Conservation (phyloP, 768 basidiomycete species). For the Boletus huronensis region DNA sequence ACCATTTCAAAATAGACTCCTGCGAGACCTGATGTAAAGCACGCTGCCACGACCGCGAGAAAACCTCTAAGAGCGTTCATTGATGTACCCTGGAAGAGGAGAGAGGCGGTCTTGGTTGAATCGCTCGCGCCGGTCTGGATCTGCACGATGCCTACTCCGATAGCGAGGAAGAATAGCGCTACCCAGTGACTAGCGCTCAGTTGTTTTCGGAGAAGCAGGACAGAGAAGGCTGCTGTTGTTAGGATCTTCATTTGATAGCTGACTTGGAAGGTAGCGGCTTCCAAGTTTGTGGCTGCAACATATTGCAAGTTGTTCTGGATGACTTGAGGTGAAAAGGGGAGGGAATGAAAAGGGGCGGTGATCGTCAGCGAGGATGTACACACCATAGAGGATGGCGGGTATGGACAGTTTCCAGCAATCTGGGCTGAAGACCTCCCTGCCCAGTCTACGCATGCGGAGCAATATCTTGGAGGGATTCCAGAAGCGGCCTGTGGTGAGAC, state of each 20-base stretch:
- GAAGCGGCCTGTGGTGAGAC: slow-evolving; percentile 32
- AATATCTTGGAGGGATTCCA: slow-evolving; percentile 36
- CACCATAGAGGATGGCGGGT: slow-evolving; percentile 90
- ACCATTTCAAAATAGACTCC: slow-evolving; percentile 99
- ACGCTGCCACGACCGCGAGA: slow-evolving; percentile 83
- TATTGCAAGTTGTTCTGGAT: slow-evolving; percentile 96
- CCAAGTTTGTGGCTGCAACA: slow-evolving; percentile 88
- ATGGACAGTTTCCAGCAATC: slow-evolving; percentile 99
- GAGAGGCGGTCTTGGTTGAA: slow-evolving; percentile 26
- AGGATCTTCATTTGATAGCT: slow-evolving; percentile 98
- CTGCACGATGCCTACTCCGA: slow-evolving; percentile 88
- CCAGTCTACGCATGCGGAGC: slow-evolving; percentile 53
- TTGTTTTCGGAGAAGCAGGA: slow-evolving; percentile 73
- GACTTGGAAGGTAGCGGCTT: slow-evolving; percentile 95
- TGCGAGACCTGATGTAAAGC: slow-evolving; percentile 93
- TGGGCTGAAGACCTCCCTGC: slow-evolving; percentile 71
- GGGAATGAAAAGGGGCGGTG: slow-evolving; percentile 6
- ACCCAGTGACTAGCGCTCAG: slow-evolving; percentile 78
- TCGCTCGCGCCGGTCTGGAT: slow-evolving; percentile 51
- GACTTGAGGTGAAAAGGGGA: slow-evolving; percentile 39
- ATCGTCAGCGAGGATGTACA: slow-evolving; percentile 10
- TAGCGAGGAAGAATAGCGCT: slow-evolving; percentile 76
- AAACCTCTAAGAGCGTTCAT: slow-evolving; percentile 89
- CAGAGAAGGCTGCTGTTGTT: slow-evolving; percentile 88
- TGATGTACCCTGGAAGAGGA: slow-evolving; percentile 40